Evolutionary conservation across 2,329 filamentous ascomycete genomes (phyloP), one percentile per base, ranked within the genome.

Genomic region (Calonectria montana): DNA sequence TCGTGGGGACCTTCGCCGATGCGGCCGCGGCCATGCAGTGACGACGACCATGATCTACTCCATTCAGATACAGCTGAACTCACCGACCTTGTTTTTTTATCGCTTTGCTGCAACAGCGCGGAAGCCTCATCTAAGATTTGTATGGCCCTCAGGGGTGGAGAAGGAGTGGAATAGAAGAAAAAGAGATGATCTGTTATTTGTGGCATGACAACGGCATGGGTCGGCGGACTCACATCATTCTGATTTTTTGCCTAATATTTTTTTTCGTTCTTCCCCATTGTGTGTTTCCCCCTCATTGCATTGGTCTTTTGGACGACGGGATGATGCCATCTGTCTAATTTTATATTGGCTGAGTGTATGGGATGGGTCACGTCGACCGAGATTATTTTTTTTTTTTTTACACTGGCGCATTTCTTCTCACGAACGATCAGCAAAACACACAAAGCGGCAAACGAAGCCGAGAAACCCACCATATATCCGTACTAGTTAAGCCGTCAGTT

Each of bases 1-100:
- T 91, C 47, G 88, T 91, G 16, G 89, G 90, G 50, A 91, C 89
- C 18, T 91, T 91, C 83, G 87, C 88, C 53, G 90, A 91, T 78
- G 90, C 89, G 25, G 89, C 88, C 25, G 87, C 87, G 13, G 88
- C 86, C 18, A 88, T 89, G 83, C 83, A 84, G 78, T 83, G 74
- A 80, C 65, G 67, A 29, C 23, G 64, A 71, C 47, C 7, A 70
- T 64, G 41, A 50, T 48, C 48, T 63, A 64, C 50, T 59, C 37
- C 18, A 66, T 64, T n/a, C 55, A 55, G 48, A 45, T 15, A 57
- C 29, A 68, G 55, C 18, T 63, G 65, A 15, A 31, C 39, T 62
- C 35, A 35, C 55, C 55, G 18, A 63, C 37, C 13, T 47, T 48
- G 31, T 29, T 27, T 35, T 41, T 53, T 43, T 21, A 21, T 23